These are phyloP conservation scores for Prunus yedoensis DNA, from an alignment of 331 rosid species.

Conservation along the genomic window DNA sequence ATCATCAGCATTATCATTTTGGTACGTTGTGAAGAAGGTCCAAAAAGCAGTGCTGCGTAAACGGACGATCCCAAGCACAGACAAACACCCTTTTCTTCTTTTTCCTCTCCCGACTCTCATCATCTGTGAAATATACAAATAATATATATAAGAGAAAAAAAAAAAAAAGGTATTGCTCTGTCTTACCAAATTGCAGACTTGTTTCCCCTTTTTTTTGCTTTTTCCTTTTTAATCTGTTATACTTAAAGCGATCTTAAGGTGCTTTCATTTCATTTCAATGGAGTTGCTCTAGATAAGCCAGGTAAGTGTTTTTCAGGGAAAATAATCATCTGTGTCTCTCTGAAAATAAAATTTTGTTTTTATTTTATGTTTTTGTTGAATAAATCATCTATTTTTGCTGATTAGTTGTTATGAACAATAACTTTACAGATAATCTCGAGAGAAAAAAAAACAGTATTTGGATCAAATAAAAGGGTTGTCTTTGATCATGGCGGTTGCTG, in stretches of 20 bases:
- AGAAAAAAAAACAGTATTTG: constrained; percentile 27
- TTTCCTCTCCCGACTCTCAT: constrained; percentile 9
- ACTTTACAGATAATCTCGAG: constrained; percentile 29
- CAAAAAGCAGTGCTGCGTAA: constrained; percentile 57
- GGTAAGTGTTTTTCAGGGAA: constrained; percentile 36
- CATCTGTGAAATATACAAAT: constrained; percentile 17
- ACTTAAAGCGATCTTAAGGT: constrained; percentile 58
- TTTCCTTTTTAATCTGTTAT: constrained; percentile 25
- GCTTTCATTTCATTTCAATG: constrained; percentile 42
- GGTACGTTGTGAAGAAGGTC: constrained; percentile 66
- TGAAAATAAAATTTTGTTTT: neutral
- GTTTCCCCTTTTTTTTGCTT: neutral
- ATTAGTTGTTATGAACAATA: constrained; percentile 18
- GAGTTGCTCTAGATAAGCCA: constrained; percentile 39
- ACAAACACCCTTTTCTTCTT: constrained; percentile 35
- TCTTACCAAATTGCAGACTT: constrained; percentile 26
- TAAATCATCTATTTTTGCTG: constrained; percentile 9
- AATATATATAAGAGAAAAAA: constrained; percentile 3
- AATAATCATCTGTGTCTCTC: constrained; percentile 17
- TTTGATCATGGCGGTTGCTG: constrained; percentile 90
- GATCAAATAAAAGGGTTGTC: constrained; percentile 9
- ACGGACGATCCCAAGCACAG: constrained; percentile 69
- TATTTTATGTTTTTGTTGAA: neutral
- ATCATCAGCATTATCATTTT: constrained; percentile 39
- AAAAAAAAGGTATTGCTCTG: constrained; percentile 28